Conservation (phyloP, 768 basidiomycete species). For the Piloderma croceum region DNA sequence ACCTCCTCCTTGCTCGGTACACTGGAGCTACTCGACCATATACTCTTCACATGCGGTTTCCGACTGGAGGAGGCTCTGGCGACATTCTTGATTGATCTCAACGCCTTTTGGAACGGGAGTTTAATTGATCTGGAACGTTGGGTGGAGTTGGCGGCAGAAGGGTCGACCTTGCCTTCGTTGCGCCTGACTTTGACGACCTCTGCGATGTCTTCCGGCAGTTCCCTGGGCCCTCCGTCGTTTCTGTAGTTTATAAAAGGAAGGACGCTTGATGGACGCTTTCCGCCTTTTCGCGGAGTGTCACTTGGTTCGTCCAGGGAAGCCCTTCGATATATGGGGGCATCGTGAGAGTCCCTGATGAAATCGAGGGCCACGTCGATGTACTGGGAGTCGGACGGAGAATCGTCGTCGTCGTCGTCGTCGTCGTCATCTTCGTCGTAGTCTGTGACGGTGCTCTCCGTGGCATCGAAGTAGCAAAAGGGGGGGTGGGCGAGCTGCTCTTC, state of each 20-base stretch:
- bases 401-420: constrained; percentile 29
- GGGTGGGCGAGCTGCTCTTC: constrained; percentile 46
- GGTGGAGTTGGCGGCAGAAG: constrained; percentile 16
- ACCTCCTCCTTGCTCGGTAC: constrained; percentile 19
- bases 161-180: constrained; percentile 16
- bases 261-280: constrained; percentile 24
- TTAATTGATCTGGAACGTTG: constrained; percentile 39
- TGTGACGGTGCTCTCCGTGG: constrained; percentile 28
- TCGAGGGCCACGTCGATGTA: background rate
- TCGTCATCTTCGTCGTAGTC: constrained; percentile 18
- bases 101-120: constrained; percentile 41
- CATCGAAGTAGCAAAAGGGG: constrained; percentile 55
- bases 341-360: too few relatives aligned
- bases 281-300: constrained; percentile 18
- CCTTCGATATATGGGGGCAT: constrained; percentile 1
- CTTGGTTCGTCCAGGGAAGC: constrained; percentile 16
- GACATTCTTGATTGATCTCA: constrained; percentile 41
- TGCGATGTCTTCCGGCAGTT: constrained; percentile 49
- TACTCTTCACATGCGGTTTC: constrained; percentile 36
- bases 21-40: constrained; percentile 24
- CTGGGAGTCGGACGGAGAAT: constrained; percentile 16
- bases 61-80: constrained; percentile 25
- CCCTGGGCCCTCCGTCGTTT: too few relatives aligned
- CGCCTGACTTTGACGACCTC: constrained; percentile 58
- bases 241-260: constrained; percentile 15